These are phyloP conservation scores for Rutstroemia sp. DNA, from an alignment of 2,329 filamentous ascomycete genomes.

Conservation along the genomic window DNA sequence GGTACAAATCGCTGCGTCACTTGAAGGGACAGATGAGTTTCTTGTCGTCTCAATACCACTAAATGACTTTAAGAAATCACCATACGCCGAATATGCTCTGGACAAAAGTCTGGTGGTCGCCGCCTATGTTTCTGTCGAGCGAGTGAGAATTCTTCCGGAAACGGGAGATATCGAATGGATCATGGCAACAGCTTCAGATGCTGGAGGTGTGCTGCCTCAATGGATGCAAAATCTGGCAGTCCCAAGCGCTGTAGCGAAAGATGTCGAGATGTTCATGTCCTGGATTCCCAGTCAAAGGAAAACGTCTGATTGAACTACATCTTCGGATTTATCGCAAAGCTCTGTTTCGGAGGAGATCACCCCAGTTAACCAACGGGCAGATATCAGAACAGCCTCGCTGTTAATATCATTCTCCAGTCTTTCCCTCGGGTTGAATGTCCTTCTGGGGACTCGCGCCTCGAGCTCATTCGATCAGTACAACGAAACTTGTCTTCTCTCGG, in stretches of 20 bases:
- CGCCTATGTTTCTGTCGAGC: conserved; percentile 59
- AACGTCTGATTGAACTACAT: too few species aligned
- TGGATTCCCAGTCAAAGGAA: conserved; percentile 43
- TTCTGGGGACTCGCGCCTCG: too few species aligned
- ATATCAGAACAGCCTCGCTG: too few species aligned
- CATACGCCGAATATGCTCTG: conserved; percentile 28
- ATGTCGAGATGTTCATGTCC: conserved; percentile 59
- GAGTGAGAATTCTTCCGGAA: conserved; percentile 33
- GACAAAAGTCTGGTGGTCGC: conserved; percentile 47
- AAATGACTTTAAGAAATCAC: conserved; percentile 34
- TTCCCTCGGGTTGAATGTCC: too few species aligned
- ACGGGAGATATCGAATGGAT: conserved; percentile 58
- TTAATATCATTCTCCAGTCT: too few species aligned
- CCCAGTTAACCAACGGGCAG: too few species aligned
- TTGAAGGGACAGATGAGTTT: conserved; percentile 39
- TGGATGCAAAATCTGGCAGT: conserved; percentile 59
- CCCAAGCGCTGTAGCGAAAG: conserved; percentile 58
- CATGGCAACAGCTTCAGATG: conserved; percentile 71
- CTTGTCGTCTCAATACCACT: conserved; percentile 51
- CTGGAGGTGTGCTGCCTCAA: conserved; percentile 57
- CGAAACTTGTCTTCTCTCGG: too few species aligned
- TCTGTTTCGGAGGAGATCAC: too few species aligned
- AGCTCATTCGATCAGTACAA: too few species aligned
- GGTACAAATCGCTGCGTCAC: conserved; percentile 49
- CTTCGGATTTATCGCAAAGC: too few species aligned